Conservation (phyloP, 495 filamentous ascomycete genomes). For the Xylaria scruposa region DNA sequence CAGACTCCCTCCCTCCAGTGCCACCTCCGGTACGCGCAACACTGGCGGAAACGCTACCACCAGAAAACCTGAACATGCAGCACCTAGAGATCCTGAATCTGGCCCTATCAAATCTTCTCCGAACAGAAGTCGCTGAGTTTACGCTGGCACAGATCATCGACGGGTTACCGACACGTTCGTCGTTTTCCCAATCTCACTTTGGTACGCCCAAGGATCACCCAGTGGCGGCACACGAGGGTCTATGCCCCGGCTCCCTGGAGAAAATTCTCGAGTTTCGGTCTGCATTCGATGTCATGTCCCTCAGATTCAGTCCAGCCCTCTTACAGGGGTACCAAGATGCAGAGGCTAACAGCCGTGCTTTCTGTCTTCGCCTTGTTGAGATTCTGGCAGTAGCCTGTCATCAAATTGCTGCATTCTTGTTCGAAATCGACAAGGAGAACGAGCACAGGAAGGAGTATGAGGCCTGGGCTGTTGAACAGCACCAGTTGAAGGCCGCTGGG, state of each 20-base stretch:
- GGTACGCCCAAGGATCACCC: slow-evolving; percentile 26
- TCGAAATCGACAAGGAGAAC: slow-evolving; percentile 17
- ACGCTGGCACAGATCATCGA: slow-evolving; percentile 46
- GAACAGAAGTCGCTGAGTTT: slow-evolving; percentile 36
- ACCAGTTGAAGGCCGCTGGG: not conserved
- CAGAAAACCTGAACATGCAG: slow-evolving; percentile 10
- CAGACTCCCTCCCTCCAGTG: not conserved
- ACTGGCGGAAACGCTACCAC: not conserved
- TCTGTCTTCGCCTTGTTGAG: slow-evolving; percentile 40
- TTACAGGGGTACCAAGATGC: slow-evolving; percentile 35
- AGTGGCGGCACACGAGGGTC: slow-evolving; percentile 30
- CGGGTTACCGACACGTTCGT: slow-evolving; percentile 36
- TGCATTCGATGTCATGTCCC: slow-evolving; percentile 26
- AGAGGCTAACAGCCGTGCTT: slow-evolving; percentile 30
- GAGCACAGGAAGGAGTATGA: not conserved
- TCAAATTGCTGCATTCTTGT: slow-evolving; percentile 41
- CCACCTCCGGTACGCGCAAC: slow-evolving; percentile 12
- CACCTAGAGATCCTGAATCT: slow-evolving; percentile 30
- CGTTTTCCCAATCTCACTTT: not conserved
- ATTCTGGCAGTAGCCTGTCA: slow-evolving; percentile 41
- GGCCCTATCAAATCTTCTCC: slow-evolving; percentile 33
- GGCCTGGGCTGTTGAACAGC: not conserved
- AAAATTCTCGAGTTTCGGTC: slow-evolving; percentile 28
- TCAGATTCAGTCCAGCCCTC: slow-evolving; percentile 30
- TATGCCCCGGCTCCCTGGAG: slow-evolving; percentile 37